Evolutionary conservation across 1,284 basidiomycete species (phyloP), one percentile per base, ranked within the genome.

Genomic region (Moniliophthora roreri): DNA sequence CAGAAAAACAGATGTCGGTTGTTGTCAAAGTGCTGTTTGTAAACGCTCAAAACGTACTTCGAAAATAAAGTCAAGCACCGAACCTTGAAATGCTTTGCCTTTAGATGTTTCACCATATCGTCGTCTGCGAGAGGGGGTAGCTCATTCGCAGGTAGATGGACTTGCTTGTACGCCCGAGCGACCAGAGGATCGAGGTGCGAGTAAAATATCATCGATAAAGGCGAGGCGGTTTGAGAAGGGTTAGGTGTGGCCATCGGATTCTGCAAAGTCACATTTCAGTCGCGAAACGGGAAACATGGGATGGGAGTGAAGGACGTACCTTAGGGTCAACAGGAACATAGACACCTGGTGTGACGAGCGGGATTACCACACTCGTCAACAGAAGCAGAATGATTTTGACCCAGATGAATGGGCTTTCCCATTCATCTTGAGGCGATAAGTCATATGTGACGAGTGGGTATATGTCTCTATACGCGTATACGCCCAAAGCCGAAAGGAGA

Each of bases 201-300:
- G 64, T 74, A 85, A 34, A 78, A 68, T n/a, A 76, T 36, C 56
- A 77, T 67, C 3, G 74, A 81, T 10, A 81, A 53, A 50, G 74
- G 66, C 0, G 81, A 78, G 0, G 81, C 74, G 0, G 79, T 81
- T 61, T 85, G 82, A 57, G 84, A 81, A 0, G 79, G 76, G 59
- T 78, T 78, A 9, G 74, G 69, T 9, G 66, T 62, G 0, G 65
- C 61, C 48, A 62, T 62, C 0, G 71, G 72, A 45, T 72, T 63
- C 73, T 74, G 42, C 1, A 45, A 18, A 37, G 20, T 6, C 15
- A 16, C 13, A 4, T 20, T 23, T n/a, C n/a, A n/a, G n/a, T n/a
- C n/a, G n/a, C 11, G 28, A 32, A 42, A 37, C 23, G 16, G 4
- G 3, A 10, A 26, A 16, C 34, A 16, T 6, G 6, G 10, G 11